Percentiles rank a stretch among this genome's conserved stretches.
Conservation (phyloP, 2,329 filamentous ascomycete species). For the Tolypocladium tropicale region DNA sequence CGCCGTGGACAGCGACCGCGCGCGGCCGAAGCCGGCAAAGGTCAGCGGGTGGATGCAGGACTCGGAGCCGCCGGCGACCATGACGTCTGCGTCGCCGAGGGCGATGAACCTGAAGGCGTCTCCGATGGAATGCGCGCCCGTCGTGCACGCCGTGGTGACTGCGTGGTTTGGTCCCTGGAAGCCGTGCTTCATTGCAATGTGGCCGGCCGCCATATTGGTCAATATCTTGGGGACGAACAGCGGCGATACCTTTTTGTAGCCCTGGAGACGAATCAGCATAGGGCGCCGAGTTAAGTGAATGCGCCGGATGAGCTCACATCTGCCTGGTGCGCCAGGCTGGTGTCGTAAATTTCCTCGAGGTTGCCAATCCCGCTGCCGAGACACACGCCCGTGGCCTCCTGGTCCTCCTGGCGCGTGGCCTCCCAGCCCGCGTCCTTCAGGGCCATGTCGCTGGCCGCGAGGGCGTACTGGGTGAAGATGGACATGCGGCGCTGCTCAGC, state of each 20-base stretch:
- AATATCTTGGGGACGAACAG: constrained; percentile 87
- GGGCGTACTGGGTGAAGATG: constrained; percentile 82
- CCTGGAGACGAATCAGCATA: constrained; percentile 35
- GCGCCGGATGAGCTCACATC: constrained; percentile 42
- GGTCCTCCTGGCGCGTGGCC: constrained; percentile 47
- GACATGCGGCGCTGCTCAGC: constrained; percentile 69
- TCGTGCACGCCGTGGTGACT: constrained; percentile 90
- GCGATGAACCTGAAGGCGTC: constrained; percentile 89
- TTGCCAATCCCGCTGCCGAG: constrained; percentile 94
- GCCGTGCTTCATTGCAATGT: constrained; percentile 86
- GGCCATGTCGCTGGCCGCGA: constrained; percentile 80
- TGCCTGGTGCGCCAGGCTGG: constrained; percentile 64
- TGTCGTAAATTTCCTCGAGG: constrained; percentile 80
- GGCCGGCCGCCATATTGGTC: constrained; percentile 90
- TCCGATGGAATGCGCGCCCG: constrained; percentile 86
- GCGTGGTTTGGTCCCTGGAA: constrained; percentile 89
- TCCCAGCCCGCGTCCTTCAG: constrained; percentile 73
- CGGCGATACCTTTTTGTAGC: constrained; percentile 87
- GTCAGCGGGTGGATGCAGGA: constrained; percentile 93
- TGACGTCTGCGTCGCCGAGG: constrained; percentile 86
- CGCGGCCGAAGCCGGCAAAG: constrained; percentile 82
- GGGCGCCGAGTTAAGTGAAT: no score
- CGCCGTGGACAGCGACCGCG: constrained; percentile 71
- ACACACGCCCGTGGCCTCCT: constrained; percentile 77
- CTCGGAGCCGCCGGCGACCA: constrained; percentile 92